Base-by-base conservation (phyloP, 495 filamentous ascomycete genomes). In the Xylaria cubensis region DNA sequence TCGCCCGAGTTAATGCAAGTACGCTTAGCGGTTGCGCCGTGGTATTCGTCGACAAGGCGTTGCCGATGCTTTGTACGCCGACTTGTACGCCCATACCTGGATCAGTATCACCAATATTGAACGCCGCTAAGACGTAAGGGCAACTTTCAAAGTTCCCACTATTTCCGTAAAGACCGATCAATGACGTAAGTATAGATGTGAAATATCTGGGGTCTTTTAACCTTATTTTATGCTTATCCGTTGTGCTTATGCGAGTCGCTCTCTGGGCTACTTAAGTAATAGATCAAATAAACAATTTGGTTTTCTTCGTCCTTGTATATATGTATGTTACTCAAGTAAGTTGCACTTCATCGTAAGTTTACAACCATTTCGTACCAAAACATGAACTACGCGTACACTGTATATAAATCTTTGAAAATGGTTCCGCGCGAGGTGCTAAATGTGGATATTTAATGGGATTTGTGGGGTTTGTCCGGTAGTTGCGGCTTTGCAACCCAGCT, bases 191-290 rank as follows among this genome's bases (percentile, higher is more conserved):
- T 21, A 41, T 21, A 61, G 19, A 7, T 21, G 19, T 36, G 12
- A 10, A 8, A 61, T 59, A 39, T 59, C 32, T 58, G 29, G 24
- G 58, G 58, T 1, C 3, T 29, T 61, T 39, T 39, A 56, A 56
- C 53, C 26, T 56, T 56, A 56, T 32, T 56, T 56, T 56, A 56
- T 56, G 53, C 53, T 56, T 56, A 39, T 8, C 36, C 36, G 36
- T 56, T 56, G 29, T 56, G 53, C 53, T 56, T 56, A 56, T 56
- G 29, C 26, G 4, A 9, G 26, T 56, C 17, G 29, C 4, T 32
- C n/a, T 56, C 9, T 4, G 24, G 12, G 7, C 53, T 32, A 29
- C 24, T 56, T 29, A 17, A 26, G 13, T 56, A 26, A 51, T 26
- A 26, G 21, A 26, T 24, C 21, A 26, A 26, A 10, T 55, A 29